phyloP scores from a whole-genome alignment of 2,329 filamentous ascomycete genomes.

The Endoconidiophora laricicola region DNA sequence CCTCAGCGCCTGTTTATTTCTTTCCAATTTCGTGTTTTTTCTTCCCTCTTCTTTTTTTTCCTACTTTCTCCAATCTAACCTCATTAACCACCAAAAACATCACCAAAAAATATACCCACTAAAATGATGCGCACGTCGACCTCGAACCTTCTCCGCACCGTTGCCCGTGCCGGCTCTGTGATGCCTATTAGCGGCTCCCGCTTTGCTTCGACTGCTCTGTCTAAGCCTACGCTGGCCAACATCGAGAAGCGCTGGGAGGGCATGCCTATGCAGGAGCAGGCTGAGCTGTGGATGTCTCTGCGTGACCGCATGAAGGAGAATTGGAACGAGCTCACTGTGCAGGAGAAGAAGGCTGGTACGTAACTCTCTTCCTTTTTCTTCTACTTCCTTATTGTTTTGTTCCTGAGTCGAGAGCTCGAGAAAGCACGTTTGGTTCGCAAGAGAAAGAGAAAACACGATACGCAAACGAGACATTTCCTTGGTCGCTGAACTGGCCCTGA shows the following conservation, averaged over 20 bases:
- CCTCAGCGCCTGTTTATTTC: not conserved
- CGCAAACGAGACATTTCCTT: no score
- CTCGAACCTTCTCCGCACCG: slow-evolving; percentile 33
- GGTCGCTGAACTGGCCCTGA: slow-evolving; percentile 4
- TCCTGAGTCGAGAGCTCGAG: no score
- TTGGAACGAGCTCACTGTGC: slow-evolving; percentile 86
- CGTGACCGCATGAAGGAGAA: slow-evolving; percentile 97
- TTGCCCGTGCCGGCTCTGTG: slow-evolving; percentile 23
- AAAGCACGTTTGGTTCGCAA: no score
- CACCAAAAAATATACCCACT: slow-evolving; percentile 12
- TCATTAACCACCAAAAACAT: slow-evolving; percentile 3
- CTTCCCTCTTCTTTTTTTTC: slow-evolving; percentile 5
- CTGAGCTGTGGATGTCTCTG: slow-evolving; percentile 95
- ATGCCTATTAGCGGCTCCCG: slow-evolving; percentile 29
- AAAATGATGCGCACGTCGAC: slow-evolving; percentile 37
- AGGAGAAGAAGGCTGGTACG: slow-evolving; percentile 99
- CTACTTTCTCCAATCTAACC: not conserved
- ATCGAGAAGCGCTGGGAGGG: slow-evolving; percentile 99
- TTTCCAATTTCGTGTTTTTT: not conserved
- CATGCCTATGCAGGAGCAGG: slow-evolving; percentile 97
- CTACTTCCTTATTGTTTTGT: not conserved
- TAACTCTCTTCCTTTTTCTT: slow-evolving; percentile 19
- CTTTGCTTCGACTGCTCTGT: slow-evolving; percentile 67
- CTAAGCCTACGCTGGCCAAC: slow-evolving; percentile 90
- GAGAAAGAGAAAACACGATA: no score